Evolutionary conservation across 345 rosid genomes (phyloP), one percentile per base, ranked within the genome.

Genomic region (Bruguiera sexangula): DNA sequence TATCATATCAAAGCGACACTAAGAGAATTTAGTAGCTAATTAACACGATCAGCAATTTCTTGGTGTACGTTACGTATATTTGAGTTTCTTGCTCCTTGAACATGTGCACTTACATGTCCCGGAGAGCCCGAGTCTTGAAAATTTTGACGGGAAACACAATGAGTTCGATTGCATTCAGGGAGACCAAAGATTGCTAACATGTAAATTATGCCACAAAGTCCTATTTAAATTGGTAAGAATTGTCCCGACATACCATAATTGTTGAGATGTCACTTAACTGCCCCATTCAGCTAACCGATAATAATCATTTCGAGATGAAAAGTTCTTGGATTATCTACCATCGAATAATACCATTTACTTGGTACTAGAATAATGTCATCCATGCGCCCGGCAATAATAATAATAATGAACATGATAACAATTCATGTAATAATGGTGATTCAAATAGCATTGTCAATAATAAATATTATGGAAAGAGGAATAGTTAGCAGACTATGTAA

Each of bases 71-170:
- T 6, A 36, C 2, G 34, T 31, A 31, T 31, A 31, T 4, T 31
- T 31, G 6, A 31, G 34, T 31, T 31, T 4, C 34, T 31, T 31
- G 34, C 78, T 74, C 65, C 69, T 51, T 36, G 43, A 22, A 31
- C 62, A 64, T 22, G 5, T 36, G 27, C 9, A 53, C 20, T 32
- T 4, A 18, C 11, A 39, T 2, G 13, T 10, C 46, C 43, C 46
- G 1, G 10, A 37, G 46, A 37, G 46, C 46, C 46, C 46, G 11
- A 9, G 46, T 39, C 46, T 39, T 2, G 46, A 52, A 54, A 54
- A 22, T 20, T 20, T 54, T 8, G 58, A 8, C 21, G 20, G 8
- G 27, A 55, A 26, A 55, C 59, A 55, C 13, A 21, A 8, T 55
- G 22, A 22, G 29, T 6, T 55, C 9, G 27, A 10, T 56, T 22